A percentile compares a stretch with the other conserved stretches of the same genome.
Evolutionary conservation across 768 basidiomycete species (phyloP).

Genomic region (Piloderma croceum): DNA sequence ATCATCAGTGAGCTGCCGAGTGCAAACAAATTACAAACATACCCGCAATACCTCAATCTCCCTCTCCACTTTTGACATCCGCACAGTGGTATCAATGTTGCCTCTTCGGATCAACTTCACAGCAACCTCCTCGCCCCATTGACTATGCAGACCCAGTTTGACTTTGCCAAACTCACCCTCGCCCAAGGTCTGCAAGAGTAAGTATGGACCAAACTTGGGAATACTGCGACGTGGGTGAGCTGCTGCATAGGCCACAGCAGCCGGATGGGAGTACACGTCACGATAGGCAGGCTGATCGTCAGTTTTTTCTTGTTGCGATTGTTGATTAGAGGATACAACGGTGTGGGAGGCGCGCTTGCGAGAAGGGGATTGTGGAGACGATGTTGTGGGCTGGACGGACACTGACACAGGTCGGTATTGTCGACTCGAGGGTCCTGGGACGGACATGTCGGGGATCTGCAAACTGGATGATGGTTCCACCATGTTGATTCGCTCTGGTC

Average conservation of each 20-base stretch:
- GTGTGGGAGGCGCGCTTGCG: constrained; percentile 72
- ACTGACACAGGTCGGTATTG: constrained; percentile 56
- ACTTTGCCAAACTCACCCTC: constrained; percentile 99
- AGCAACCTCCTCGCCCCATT: constrained; percentile 97
- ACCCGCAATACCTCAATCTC: constrained; percentile 97
- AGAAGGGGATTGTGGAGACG: constrained; percentile 31
- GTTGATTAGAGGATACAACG: constrained; percentile 51
- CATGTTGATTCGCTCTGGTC: not conserved
- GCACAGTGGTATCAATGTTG: constrained; percentile 78
- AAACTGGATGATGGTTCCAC: constrained; percentile 21
- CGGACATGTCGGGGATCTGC: constrained; percentile 40
- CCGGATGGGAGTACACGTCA: constrained; percentile 81
- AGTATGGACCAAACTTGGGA: constrained; percentile 92
- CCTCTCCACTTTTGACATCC: constrained; percentile 93
- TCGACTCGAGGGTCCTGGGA: constrained; percentile 43
- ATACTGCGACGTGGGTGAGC: constrained; percentile 83
- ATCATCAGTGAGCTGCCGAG: constrained; percentile 7
- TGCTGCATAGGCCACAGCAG: constrained; percentile 74
- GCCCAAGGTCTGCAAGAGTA: constrained; percentile 91
- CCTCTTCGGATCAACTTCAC: constrained; percentile 94
- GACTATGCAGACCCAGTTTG: constrained; percentile 90
- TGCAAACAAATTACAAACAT: constrained; percentile 24
- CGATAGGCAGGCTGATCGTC: constrained; percentile 49
- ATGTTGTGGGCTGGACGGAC: constrained; percentile 46
- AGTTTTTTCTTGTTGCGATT: constrained; percentile 32